A percentile compares a stretch with the other conserved stretches of the same genome.
Conservation (phyloP, 2,329 filamentous ascomycete genomes). For the Aspergillus persii region DNA sequence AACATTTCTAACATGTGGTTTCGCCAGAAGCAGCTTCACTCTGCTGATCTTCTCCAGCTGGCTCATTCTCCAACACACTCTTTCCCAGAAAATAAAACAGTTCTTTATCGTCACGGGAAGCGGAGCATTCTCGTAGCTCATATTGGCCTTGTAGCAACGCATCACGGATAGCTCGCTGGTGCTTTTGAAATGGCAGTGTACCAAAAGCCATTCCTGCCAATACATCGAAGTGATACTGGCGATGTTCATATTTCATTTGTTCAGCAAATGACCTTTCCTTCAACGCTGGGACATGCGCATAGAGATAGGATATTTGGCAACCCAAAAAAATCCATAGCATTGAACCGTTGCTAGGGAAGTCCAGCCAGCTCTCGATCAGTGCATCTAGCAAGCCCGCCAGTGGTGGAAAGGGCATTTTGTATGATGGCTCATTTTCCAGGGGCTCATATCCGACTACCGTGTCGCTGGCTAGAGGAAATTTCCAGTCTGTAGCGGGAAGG, state of each 20-base stretch:
- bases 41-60: too few species aligned
- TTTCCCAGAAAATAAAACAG: too few species aligned
- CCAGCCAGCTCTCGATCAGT: slow-evolving; percentile 19
- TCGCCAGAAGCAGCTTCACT: too few species aligned
- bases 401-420: slow-evolving; percentile 9
- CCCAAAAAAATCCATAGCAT: slow-evolving; percentile 8
- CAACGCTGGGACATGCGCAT: slow-evolving; percentile 15
- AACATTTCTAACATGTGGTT: too few species aligned
- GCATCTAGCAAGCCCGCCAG: slow-evolving; percentile 17
- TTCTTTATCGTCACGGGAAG: neutral
- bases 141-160: slow-evolving; percentile 8
- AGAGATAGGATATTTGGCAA: slow-evolving; percentile 16
- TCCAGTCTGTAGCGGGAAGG: slow-evolving; percentile 19
- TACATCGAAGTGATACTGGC: slow-evolving; percentile 19
- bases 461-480: slow-evolving; percentile 9
- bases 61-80: too few species aligned
- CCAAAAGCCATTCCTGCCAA: slow-evolving; percentile 13
- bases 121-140: slow-evolving; percentile 5
- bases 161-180: slow-evolving; percentile 7
- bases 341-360: slow-evolving; percentile 11
- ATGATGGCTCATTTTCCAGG: slow-evolving; percentile 4
- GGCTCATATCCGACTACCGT: neutral
- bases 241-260: slow-evolving; percentile 17
- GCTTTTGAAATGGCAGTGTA: slow-evolving; percentile 5
- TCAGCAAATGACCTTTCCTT: slow-evolving; percentile 16